Conservation (phyloP, 2,329 filamentous ascomycete genomes). For the Xylariales sp. region DNA sequence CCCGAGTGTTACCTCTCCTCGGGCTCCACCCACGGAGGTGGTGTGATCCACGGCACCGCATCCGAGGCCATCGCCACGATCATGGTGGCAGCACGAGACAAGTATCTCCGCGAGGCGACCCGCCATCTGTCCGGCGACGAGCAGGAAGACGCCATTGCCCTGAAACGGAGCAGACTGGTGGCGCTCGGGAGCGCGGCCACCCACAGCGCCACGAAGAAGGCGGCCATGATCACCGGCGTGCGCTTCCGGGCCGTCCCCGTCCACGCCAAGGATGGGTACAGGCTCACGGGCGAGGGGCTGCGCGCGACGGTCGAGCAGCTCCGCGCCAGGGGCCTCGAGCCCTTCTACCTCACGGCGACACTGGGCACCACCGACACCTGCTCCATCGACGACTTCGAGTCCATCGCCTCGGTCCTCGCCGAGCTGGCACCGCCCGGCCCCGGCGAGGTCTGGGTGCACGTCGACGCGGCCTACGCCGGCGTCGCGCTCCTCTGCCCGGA, state of each 20-base stretch:
- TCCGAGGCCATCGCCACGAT: constrained; percentile 83
- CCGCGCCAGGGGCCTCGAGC: constrained; percentile 65
- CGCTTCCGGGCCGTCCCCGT: constrained; percentile 68
- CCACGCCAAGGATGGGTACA: constrained; percentile 57
- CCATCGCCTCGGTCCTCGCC: constrained; percentile 52
- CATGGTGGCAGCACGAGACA: constrained; percentile 82
- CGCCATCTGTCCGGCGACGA: constrained; percentile 42
- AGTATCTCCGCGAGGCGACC: constrained; percentile 61
- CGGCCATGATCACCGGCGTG: constrained; percentile 80
- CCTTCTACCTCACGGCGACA: constrained; percentile 81
- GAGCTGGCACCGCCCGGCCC: constrained; percentile 22
- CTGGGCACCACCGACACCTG: constrained; percentile 87
- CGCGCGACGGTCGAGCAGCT: constrained; percentile 59
- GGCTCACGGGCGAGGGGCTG: constrained; percentile 63
- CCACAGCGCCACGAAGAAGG: constrained; percentile 84
- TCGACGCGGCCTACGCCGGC: constrained; percentile 91
- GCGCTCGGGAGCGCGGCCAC: constrained; percentile 75
- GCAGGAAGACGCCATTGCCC: constrained; percentile 64
- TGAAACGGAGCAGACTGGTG: constrained; percentile 67
- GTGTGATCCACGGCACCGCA: constrained; percentile 90
- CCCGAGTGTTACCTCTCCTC: constrained; percentile 71
- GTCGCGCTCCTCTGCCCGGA: constrained; percentile 78
- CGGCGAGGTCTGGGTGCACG: constrained; percentile 77
- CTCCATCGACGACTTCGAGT: constrained; percentile 75
- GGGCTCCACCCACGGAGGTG: constrained; percentile 68